Base-by-base conservation (phyloP, 176 grass and related monocot species). In the Paspalum notatum region DNA sequence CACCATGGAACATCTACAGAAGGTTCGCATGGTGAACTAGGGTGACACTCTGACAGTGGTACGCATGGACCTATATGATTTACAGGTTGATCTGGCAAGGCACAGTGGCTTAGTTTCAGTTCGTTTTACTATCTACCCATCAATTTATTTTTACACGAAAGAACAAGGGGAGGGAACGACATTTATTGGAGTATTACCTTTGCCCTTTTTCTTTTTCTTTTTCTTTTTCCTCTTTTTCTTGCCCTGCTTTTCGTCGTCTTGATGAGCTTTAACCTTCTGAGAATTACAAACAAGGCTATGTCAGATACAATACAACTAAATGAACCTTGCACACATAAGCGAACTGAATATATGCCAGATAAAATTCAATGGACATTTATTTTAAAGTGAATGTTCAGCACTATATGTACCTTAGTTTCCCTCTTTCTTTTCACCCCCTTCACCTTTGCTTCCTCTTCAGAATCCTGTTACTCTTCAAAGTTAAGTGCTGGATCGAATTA, bases 211-310 rank as follows among this genome's bases (percentile, higher is more conserved):
- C 25, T 86, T 87, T 69, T 83, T 79, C 43, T 83, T 91, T 87
- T 93, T 93, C 68, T 85, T 92, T 60, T 91, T 91, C 73, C 89
- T 93, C 65, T 89, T 96, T 72, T 76, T 85, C 76, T 87, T 79
- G 27, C 66, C 83, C 66, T 70, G 69, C 16, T 82, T 69, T 12
- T 12, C 80, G 3, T 65, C 72, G 60, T 71, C 81, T 85, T 91
- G 65, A 62, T 68, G 71, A 47, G 49, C 50, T 87, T 76, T 76
- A 60, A 41, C 77, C 39, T 82, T 71, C 92, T 91, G 72, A 71
- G 55, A 43, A 24, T 42, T 68, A 84, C 15, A 83, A 82, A 78
- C 21, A 50, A 68, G 32, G 32, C n/a, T 45, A 47, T 65, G 15
- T 80, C 72, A 72, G 37, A 79, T 66, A 72, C 41, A 76, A 79